Conservation (phyloP, 768 basidiomycete species). For the Leccinellum rugosiceps region DNA sequence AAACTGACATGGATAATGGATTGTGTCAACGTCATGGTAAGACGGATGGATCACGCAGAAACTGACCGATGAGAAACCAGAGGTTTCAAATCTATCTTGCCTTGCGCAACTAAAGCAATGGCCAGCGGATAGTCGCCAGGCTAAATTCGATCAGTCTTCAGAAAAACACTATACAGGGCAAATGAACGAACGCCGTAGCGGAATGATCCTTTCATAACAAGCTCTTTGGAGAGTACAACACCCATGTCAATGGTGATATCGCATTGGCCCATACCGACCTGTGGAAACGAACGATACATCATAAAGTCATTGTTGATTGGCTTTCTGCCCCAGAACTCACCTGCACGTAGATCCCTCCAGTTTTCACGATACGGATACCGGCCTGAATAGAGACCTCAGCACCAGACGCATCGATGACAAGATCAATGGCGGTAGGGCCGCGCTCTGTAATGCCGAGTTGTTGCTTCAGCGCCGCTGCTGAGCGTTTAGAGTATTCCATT, state of each 20-base stretch:
- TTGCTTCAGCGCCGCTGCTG: conserved; percentile 62
- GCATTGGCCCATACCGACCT: conserved; percentile 83
- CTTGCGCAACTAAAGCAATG: conserved; percentile 77
- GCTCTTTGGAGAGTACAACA: conserved; percentile 69
- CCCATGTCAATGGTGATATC: conserved; percentile 74
- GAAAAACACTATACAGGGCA: background rate
- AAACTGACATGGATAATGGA: conserved; percentile 41
- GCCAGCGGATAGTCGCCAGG: conserved; percentile 85
- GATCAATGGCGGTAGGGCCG: conserved; percentile 70
- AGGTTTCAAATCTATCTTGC: conserved; percentile 82
- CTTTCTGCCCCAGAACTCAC: conserved; percentile 28
- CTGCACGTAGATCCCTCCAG: conserved; percentile 74
- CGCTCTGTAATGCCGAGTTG: conserved; percentile 66
- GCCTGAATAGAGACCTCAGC: conserved; percentile 93
- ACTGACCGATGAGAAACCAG: conserved; percentile 82
- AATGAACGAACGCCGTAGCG: conserved; percentile 65
- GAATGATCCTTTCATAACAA: conserved; percentile 88
- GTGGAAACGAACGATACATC: conserved; percentile 2
- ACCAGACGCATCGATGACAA: conserved; percentile 90
- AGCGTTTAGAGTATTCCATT: conserved; percentile 68
- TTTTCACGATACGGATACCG: conserved; percentile 68
- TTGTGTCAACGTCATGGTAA: background rate
- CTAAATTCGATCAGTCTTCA: conserved; percentile 32
- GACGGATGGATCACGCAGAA: background rate
- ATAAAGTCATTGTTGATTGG: background rate